Evolutionary conservation across 202 grass and related monocot genomes (phyloP), one percentile per base, ranked within the genome.

Genomic region (Alloteropsis angusta): DNA sequence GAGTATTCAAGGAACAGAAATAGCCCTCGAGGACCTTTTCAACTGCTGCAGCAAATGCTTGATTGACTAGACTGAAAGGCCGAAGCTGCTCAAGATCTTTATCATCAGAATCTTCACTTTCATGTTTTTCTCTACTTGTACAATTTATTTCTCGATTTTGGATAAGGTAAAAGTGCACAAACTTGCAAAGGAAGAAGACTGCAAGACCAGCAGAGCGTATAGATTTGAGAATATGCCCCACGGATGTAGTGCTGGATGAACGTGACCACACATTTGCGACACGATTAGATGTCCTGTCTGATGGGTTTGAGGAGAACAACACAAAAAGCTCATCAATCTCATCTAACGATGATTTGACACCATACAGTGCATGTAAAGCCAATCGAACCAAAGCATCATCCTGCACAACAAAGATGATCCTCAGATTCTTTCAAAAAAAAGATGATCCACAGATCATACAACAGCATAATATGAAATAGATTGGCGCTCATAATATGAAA

Each of bases 21-120:
- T 95, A 95, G 53, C 96, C 92, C 74, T 98, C 92, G 48, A 98
- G 77, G 88, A 95, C 75, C 54, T 91, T 95, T 83, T 92, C 86
- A 67, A 98, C 84, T 65, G 92, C 88, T 76, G 76, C 85, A 42
- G 90, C 82, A 78, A 95, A 98, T 82, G 96, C 92, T 76, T 95
- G 96, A 78, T 98, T 98, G 38, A 93, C 76, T 68, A 98, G 75
- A 68, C 90, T 95, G 65, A 85, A 95, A 67, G 88, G 85, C 42
- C 18, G 42, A 55, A 75, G 45, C 41, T 67, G 70, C 22, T 82
- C 69, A n/a, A 48, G 36, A 53, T 84, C 80, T 71, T 82, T 74
- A 23, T 81, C 64, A 30, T 75, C 67, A 81, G 25, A 80, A 76
- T 58, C 63, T 64, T 80, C 83, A 30, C 13, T 4, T 79, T 45